phyloP scores from a whole-genome alignment of 1,284 basidiomycete genomes.

The Ceratobasidium theobromae region DNA sequence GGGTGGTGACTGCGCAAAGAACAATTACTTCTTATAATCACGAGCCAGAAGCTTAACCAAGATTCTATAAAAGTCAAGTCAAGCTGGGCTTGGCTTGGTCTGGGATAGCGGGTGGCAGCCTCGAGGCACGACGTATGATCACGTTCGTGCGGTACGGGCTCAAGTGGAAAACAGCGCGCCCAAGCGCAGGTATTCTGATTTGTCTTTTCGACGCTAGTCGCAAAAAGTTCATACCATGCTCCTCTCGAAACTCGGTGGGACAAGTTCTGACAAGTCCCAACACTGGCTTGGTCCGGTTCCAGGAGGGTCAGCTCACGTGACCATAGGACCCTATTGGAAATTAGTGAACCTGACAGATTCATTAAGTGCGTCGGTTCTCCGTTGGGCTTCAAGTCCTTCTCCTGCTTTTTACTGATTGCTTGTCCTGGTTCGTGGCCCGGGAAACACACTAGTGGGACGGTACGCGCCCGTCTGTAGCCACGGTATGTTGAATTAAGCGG shows the following conservation, averaged over 20 bases:
- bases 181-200: background rate
- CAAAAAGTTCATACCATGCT: background rate
- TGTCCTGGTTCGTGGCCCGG: too few species aligned
- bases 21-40: background rate
- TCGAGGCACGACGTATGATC: slow-evolving; percentile 16
- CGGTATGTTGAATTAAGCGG: too few species aligned
- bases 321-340: background rate
- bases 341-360: slow-evolving; percentile 7
- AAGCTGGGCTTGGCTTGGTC: background rate
- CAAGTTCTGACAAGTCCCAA: background rate
- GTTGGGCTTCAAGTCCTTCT: background rate
- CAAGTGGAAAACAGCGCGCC: background rate
- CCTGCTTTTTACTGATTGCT: background rate
- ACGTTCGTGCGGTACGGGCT: background rate
- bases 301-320: slow-evolving; percentile 3
- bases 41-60: background rate
- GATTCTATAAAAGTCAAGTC: background rate
- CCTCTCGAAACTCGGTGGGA: background rate
- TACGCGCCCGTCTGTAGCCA: too few species aligned
- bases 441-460: too few species aligned
- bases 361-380: slow-evolving; percentile 14
- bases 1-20: background rate
- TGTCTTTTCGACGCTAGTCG: background rate
- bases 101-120: slow-evolving; percentile 1
- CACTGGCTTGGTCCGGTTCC: background rate